These are phyloP conservation scores for Boletus subcaerulescens DNA, from an alignment of 768 basidiomycete genomes.

Conservation along the genomic window DNA sequence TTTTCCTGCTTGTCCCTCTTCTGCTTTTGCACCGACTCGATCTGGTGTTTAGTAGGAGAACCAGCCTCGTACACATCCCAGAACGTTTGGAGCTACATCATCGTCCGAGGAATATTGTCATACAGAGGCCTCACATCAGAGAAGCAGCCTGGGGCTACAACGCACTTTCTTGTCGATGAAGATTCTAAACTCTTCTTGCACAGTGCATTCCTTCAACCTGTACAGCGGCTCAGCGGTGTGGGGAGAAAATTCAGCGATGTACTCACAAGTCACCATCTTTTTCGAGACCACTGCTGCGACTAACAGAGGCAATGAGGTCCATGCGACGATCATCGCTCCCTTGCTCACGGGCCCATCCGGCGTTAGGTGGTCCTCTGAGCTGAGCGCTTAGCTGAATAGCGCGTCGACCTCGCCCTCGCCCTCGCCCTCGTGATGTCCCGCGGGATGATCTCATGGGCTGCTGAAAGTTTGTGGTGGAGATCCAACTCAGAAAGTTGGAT, in stretches of 20 bases:
- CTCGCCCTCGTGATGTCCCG: conserved; percentile 8
- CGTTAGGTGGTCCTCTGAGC: background rate
- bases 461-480: too few species aligned
- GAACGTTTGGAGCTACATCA: conserved; percentile 46
- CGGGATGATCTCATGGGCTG: conserved; percentile 8
- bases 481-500: too few species aligned
- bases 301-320: conserved; percentile 69
- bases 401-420: conserved; percentile 13
- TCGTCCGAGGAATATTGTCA: background rate
- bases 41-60: conserved; percentile 3
- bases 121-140: background rate
- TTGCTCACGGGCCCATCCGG: background rate
- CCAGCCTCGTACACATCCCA: conserved; percentile 38
- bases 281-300: conserved; percentile 72
- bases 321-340: conserved; percentile 36
- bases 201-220: conserved; percentile 57
- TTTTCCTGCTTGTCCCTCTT: conserved; percentile 59
- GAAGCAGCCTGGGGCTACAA: background rate
- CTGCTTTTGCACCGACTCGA: conserved; percentile 31
- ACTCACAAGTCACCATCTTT: conserved; percentile 75
- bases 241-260: conserved; percentile 4
- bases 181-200: conserved; percentile 65
- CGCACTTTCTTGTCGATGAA: conserved; percentile 67
- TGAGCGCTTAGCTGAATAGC: background rate
- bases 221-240: conserved; percentile 31